Conservation (phyloP, 2,329 filamentous ascomycete species). For the Xenoacremonium recifei region DNA sequence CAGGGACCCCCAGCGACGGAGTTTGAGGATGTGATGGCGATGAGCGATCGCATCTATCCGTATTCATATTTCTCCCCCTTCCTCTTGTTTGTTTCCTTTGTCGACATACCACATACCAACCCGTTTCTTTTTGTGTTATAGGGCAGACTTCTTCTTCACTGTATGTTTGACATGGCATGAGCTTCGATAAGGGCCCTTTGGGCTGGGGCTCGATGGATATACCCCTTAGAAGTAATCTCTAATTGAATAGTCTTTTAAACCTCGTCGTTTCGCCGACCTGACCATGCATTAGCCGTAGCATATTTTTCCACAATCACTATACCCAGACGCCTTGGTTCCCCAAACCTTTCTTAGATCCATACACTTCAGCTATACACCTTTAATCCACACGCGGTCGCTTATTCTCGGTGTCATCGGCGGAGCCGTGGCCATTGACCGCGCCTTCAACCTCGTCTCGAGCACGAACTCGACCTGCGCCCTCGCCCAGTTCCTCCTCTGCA, state of each 20-base stretch:
- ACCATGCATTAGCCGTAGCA: background rate
- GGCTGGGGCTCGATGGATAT: conserved; percentile 19
- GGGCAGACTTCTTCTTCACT: background rate
- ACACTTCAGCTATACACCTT: background rate
- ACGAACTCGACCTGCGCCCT: conserved; percentile 61
- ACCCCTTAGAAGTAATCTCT: conserved; percentile 22
- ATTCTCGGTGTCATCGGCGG: conserved; percentile 39
- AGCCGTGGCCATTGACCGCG: conserved; percentile 40
- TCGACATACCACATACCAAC: conserved; percentile 1
- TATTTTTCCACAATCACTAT: conserved; percentile 3
- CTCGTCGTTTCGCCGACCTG: too few species aligned
- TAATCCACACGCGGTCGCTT: conserved; percentile 49
- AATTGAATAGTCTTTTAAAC: too few species aligned
- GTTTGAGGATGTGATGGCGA: conserved; percentile 26
- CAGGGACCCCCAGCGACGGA: conserved; percentile 25
- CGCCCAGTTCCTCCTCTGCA: conserved; percentile 53
- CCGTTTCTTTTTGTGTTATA: background rate
- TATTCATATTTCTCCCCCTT: conserved; percentile 4
- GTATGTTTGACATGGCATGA: conserved; percentile 5
- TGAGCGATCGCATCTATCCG: background rate
- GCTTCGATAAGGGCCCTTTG: conserved; percentile 3
- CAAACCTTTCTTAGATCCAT: background rate
- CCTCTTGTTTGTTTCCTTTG: conserved; percentile 10
- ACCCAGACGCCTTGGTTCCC: conserved; percentile 21
- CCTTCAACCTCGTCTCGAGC: conserved; percentile 52